Evolutionary conservation across 2,329 filamentous ascomycete species (phyloP), one percentile per base, ranked within the genome.

Genomic region (Mariannaea elegans): DNA sequence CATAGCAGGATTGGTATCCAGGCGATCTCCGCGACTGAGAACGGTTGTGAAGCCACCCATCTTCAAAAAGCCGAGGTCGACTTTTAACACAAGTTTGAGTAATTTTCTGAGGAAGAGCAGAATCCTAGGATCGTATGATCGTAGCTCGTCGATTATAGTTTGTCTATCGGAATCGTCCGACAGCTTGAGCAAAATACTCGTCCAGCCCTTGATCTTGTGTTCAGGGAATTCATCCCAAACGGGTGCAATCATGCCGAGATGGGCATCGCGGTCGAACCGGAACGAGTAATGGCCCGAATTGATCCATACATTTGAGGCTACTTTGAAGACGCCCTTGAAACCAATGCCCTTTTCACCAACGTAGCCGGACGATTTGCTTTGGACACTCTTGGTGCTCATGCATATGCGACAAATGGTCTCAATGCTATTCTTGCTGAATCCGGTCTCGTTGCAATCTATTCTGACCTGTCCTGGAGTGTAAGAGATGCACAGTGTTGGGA

Each of bases 261-360:
- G 70, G 56, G 76, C 73, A 23, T 65, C 68, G 68, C 31, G 18
- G 14, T 49, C 46, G 19, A 49, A 49, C 23, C 38, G 36, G 19
- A 49, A 49, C 16, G 32, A 76, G 62, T 67, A 76, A 32, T 56
- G 27, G 9, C 72, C 67, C 18, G 69, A 73, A 9, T 59, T 53
- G 16, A 78, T 72, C 39, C 67, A 71, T 4, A 77, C 75, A 1
- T 61, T 53, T 38, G 69, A 53, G 1, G 75, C 71, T 1, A 75
- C 71, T 14, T 67, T 73, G 63, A 77, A 78, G 18, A 75, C 72
- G 2, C 71, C 68, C 57, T 77, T 77, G 72, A 77, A 77, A 3
- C 75, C 75, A 19, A 77, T 76, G 7, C 74, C 75, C 52, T 76
- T 77, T 51, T 76, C 74, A n/a, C 76, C 76, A 24, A 74, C 74